Percentiles rank a stretch among this genome's conserved stretches.
Conservation (phyloP, 768 basidiomycete species). For the Vararia minispora region DNA sequence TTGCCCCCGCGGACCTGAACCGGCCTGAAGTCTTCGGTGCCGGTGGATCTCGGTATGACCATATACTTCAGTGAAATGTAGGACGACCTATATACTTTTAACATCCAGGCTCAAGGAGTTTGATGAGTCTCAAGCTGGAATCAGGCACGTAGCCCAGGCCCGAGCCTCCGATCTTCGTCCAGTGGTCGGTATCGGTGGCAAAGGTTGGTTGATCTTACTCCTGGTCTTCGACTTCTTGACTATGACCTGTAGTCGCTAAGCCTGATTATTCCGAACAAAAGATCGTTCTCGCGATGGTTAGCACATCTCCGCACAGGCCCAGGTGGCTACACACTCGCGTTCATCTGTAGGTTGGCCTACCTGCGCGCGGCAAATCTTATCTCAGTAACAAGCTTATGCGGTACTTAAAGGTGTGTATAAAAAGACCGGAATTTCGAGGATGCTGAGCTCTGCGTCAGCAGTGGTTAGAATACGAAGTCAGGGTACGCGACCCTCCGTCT, state of each 20-base stretch:
- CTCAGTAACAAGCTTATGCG: constrained; percentile 96
- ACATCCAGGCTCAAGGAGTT: constrained; percentile 60
- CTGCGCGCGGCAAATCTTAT: constrained; percentile 98
- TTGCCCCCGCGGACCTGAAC: constrained; percentile 9
- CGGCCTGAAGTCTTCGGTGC: constrained; percentile 61
- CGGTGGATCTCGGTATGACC: constrained; percentile 54
- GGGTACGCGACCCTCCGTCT: constrained; percentile 33
- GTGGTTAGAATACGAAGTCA: constrained; percentile 99
- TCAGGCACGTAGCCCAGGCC: constrained; percentile 62
- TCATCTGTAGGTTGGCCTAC: constrained; percentile 70
- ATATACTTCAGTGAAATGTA: neutral
- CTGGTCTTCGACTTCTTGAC: neutral
- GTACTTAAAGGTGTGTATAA: constrained; percentile 77
- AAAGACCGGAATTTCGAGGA: too few relatives aligned
- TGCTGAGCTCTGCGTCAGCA: constrained; percentile 26
- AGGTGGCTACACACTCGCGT: neutral
- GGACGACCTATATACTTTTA: neutral
- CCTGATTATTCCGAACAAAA: constrained; percentile 98
- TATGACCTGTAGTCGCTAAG: constrained; percentile 57
- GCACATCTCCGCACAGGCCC: constrained; percentile 9
- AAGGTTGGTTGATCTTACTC: constrained; percentile 38
- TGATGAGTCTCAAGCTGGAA: constrained; percentile 62
- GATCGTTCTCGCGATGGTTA: constrained; percentile 95
- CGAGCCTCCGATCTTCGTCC: constrained; percentile 69
- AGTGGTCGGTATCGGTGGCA: constrained; percentile 82